Evolutionary conservation across 176 grass and related monocot genomes (phyloP), one percentile per base, ranked within the genome.

Genomic region (Rhipidocladum racemiflorum): DNA sequence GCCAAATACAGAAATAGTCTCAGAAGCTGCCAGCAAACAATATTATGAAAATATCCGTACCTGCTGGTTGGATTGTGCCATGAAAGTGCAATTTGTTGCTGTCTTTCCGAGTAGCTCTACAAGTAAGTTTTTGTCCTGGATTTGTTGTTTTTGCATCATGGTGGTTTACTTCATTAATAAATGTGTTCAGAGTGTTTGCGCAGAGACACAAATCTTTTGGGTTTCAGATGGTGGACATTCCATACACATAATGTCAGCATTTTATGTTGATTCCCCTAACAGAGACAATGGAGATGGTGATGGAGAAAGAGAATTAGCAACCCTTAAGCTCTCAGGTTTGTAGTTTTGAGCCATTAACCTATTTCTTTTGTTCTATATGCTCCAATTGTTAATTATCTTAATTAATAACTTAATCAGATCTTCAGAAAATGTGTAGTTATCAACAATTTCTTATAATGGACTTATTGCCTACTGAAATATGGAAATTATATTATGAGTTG

Each of bases 201-300:
- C 95, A 98, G 95, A 90, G 57, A 85, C 84, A 28, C 86, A 94
- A 27, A 68, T 88, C 68, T 72, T 94, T 89, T 98, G 92, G 92
- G 79, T 91, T 89, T 98, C 92, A 84, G 92, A 98, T 64, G 92
- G 92, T 36, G 81, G 81, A 61, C 75, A 97, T 80, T 88, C 93
- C 63, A 62, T 98, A 78, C 90, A 95, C 35, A 63, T 91, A 74
- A 80, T 93, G 35, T 93, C 95, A 46, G 44, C 54, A 32, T 61
- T 87, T 79, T 76, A 82, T 82, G 46, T 57, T 78, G 89, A 97
- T 67, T 55, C 50, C 69, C 44, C 83, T 74, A 66, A 70, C 32
- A 55, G 49, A 3, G 69, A 87, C 12, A 50, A 55, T 76, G 86
- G 30, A 60, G 49, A 36, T 68, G 36, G 45, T 75, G 59, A 74